Conservation (phyloP, 768 basidiomycete species). For the Leccinellum albellum region DNA sequence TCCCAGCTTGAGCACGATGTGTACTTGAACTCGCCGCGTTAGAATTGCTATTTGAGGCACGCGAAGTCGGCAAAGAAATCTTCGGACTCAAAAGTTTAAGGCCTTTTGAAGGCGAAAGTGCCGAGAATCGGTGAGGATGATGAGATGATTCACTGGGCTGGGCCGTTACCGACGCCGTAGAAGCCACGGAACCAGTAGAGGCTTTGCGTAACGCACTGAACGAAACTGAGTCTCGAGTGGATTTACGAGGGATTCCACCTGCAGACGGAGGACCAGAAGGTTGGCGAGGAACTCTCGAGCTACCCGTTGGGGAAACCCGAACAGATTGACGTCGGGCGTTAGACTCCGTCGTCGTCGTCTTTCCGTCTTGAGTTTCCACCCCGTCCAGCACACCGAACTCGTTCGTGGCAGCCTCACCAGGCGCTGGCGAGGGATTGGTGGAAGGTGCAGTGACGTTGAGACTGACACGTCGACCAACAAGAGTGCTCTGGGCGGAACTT, state of each 20-base stretch:
- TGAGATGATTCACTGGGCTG: slow-evolving; percentile 38
- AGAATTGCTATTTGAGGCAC: slow-evolving; percentile 43
- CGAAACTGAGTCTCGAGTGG: slow-evolving; percentile 75
- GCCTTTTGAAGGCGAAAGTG: slow-evolving; percentile 80
- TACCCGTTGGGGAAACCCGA: slow-evolving; percentile 59
- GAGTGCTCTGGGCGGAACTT: slow-evolving; percentile 46
- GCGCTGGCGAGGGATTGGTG: slow-evolving; percentile 60
- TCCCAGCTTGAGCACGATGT: slow-evolving; percentile 51
- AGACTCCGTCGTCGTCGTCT: slow-evolving; percentile 32
- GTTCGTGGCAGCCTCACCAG: slow-evolving; percentile 44
- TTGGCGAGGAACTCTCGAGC: slow-evolving; percentile 66
- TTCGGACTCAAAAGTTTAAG: slow-evolving; percentile 81
- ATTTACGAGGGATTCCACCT: slow-evolving; percentile 55
- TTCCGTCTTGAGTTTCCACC: slow-evolving; percentile 46
- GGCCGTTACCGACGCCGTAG: slow-evolving; percentile 52
- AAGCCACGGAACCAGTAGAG: slow-evolving; percentile 77
- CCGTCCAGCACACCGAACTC: slow-evolving; percentile 83
- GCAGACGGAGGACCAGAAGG: slow-evolving; percentile 44
- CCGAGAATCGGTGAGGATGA: slow-evolving; percentile 68
- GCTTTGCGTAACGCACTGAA: slow-evolving; percentile 77
- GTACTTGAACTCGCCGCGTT: slow-evolving; percentile 36
- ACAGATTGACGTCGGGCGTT: slow-evolving; percentile 51
- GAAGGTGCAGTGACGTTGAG: slow-evolving; percentile 56
- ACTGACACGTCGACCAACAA: slow-evolving; percentile 63
- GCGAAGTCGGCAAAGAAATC: slow-evolving; percentile 56